Base-by-base conservation (phyloP, 1,284 basidiomycete species). In the Ceratobasidium sp. region DNA sequence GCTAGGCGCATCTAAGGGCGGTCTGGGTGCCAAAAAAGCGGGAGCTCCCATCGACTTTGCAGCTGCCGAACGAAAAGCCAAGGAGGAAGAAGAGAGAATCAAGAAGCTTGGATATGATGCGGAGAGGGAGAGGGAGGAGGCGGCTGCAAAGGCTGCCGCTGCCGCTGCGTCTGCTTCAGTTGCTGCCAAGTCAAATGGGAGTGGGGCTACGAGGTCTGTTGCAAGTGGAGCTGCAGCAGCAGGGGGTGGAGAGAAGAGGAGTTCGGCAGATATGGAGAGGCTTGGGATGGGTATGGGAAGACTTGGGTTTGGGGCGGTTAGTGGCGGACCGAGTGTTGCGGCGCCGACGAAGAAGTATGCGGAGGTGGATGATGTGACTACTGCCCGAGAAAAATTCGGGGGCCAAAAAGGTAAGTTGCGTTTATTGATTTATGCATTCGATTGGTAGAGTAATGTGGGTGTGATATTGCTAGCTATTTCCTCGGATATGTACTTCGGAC, bases 401-500 rank as follows among this genome's bases (percentile, higher is more conserved):
- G 83, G 80, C 75, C 97, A 98, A 80, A 99, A 98, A 81, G 84
- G 83, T 84, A 58, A 62, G 81, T 78, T 49, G 1, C 5, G 35
- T 38, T 38, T 5, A 5, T 38, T n/a, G 7, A 3, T 21, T n/a
- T 64, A 8, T 21, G 50, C 13, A 9, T 28, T 49, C 28, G 35
- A n/a, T 14, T 38, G 35, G 6, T 38, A 11, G 35, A 11, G 6
- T 38, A 38, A 38, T 11, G 35, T 38, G 35, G 11, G 11, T 38
- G 35, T 11, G 35, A 38, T 11, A 5, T 38, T 38, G 35, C 35
- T 73, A 84, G 94, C 87, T 61, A 98, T 99, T 80, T 98, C 95
- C 4, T 97, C 94, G 1, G 98, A 99, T 80, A 96, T 97, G 92
- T 98, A 94, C 86, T 98, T 98, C 82, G 94, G 92, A 46, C 88